Evolutionary conservation across 2,329 filamentous ascomycete species (phyloP).

Genomic region (Colletotrichum sp.): DNA sequence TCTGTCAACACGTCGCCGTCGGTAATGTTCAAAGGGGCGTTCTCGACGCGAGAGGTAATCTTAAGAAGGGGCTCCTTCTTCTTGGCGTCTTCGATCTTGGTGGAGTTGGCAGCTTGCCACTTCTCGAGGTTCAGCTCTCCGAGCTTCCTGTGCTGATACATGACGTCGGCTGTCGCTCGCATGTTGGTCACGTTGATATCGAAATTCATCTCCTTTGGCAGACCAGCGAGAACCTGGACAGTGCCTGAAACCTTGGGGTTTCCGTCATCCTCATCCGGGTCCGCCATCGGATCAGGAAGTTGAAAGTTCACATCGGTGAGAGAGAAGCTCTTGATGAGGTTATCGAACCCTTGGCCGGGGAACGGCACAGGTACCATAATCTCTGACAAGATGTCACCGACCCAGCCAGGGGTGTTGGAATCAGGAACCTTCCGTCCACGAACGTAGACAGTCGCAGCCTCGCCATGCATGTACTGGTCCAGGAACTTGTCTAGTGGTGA

Average conservation of each 20-base stretch:
- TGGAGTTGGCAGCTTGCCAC: slow-evolving; percentile 88
- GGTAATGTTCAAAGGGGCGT: slow-evolving; percentile 84
- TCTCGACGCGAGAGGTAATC: slow-evolving; percentile 76
- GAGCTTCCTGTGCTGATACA: slow-evolving; percentile 78
- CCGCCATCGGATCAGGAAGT: slow-evolving; percentile 80
- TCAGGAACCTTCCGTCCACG: slow-evolving; percentile 75
- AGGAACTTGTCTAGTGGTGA: slow-evolving; percentile 88
- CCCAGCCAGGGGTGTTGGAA: slow-evolving; percentile 78
- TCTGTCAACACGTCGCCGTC: slow-evolving; percentile 80
- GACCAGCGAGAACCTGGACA: slow-evolving; percentile 76
- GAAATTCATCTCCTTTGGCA: slow-evolving; percentile 89
- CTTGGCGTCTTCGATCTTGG: slow-evolving; percentile 62
- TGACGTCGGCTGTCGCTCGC: slow-evolving; percentile 79
- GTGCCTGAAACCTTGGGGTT: slow-evolving; percentile 83
- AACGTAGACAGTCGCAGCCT: slow-evolving; percentile 80
- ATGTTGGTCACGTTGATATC: slow-evolving; percentile 79
- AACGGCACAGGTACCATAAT: slow-evolving; percentile 86
- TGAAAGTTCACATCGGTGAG: slow-evolving; percentile 85
- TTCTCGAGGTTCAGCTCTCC: slow-evolving; percentile 79
- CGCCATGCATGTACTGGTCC: slow-evolving; percentile 80
- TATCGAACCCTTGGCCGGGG: slow-evolving; percentile 80
- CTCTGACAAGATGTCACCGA: slow-evolving; percentile 78
- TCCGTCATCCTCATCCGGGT: slow-evolving; percentile 72
- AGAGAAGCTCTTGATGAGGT: slow-evolving; percentile 86
- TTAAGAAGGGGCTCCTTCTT: slow-evolving; percentile 68